Base-by-base conservation (phyloP, 495 filamentous ascomycete genomes). In the Margaritispora aquatica region DNA sequence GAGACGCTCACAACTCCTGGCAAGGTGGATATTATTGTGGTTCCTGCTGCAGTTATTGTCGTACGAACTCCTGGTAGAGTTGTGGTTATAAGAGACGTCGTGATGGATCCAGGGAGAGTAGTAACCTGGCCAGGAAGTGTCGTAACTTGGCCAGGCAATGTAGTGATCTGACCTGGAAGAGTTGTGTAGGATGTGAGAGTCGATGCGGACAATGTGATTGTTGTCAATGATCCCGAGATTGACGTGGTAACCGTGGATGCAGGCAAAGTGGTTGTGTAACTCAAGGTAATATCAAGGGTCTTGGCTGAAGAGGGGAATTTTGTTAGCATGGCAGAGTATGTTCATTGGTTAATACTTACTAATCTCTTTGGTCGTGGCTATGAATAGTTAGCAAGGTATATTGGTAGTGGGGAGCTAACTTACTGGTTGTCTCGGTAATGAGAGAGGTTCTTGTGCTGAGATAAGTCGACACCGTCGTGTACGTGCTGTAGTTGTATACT, bases 401-500 rank as follows among this genome's bases (percentile, higher is more conserved):
- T 2, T n/a, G 21, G 2, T 1, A 50, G 26, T 29, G 19, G 7
- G 11, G n/a, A 21, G 51, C 23, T 17, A n/a, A 47, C 57, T 53
- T 59, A 59, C 57, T 46, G 31, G 36, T 38, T n/a, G 26, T 31
- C 1, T 22, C 27, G 9, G 29, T 53, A 26, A 31, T 47, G 2
- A 17, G 17, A 15, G 58, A 47, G 1, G 58, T 60, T 13, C 19
- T 19, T 15, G 36, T 60, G 17, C 20, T 60, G 26, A 44, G 19
- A 34, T 52, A 61, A 21, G 59, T 62, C 26, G 60, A 64, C 27
- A 71, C 66, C 8, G 66, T 69, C 19, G 66, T 64, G 22, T 31
- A 49, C 15, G 66, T 67, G 57, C 66, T 71, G 27, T 66, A 62
- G 38, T 59, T 65, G 26, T 65, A 72, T 47, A 68, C 65, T 13